These are phyloP conservation scores for Terfezia boudieri DNA, from an alignment of 495 filamentous ascomycete species.

Conservation along the genomic window DNA sequence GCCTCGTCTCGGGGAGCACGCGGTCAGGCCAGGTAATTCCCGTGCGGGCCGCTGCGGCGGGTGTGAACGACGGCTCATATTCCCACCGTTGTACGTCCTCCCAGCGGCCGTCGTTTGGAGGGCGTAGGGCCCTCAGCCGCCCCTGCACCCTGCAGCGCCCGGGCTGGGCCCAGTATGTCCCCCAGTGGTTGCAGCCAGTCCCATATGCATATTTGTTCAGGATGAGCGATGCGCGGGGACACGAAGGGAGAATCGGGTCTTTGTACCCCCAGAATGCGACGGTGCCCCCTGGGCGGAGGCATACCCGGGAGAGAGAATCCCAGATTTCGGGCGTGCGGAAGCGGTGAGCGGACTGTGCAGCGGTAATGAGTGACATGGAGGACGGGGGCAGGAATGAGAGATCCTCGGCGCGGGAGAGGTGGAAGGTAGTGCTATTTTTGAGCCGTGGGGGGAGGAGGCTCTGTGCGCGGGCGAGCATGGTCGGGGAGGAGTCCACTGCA, in stretches of 20 bases:
- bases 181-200: slow-evolving; percentile 25
- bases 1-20: slow-evolving; percentile 59
- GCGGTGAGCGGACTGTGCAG: slow-evolving; percentile 71
- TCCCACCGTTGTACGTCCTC: slow-evolving; percentile 46
- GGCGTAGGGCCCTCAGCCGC: slow-evolving; percentile 26
- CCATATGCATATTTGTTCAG: slow-evolving; percentile 26
- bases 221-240: slow-evolving; percentile 26
- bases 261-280: slow-evolving; percentile 42
- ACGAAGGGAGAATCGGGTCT: slow-evolving; percentile 32
- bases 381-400: slow-evolving; percentile 54
- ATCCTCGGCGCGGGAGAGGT: slow-evolving; percentile 69
- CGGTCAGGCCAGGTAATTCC: too few relatives aligned
- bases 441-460: slow-evolving; percentile 86
- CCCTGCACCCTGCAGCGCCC: slow-evolving; percentile 32
- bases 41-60: too few relatives aligned
- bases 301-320: slow-evolving; percentile 85
- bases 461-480: slow-evolving; percentile 64
- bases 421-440: slow-evolving; percentile 70
- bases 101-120: slow-evolving; percentile 26
- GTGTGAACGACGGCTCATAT: slow-evolving; percentile 45
- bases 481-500: slow-evolving; percentile 83
- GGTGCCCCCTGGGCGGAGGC: slow-evolving; percentile 86
- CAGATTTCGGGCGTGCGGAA: slow-evolving; percentile 81
- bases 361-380: slow-evolving; percentile 87
- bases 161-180: slow-evolving; percentile 36